Percentiles rank a stretch among this genome's conserved stretches.
These are phyloP conservation scores for Mycena citricolor DNA, from an alignment of 1,284 basidiomycete species.

Conservation along the genomic window DNA sequence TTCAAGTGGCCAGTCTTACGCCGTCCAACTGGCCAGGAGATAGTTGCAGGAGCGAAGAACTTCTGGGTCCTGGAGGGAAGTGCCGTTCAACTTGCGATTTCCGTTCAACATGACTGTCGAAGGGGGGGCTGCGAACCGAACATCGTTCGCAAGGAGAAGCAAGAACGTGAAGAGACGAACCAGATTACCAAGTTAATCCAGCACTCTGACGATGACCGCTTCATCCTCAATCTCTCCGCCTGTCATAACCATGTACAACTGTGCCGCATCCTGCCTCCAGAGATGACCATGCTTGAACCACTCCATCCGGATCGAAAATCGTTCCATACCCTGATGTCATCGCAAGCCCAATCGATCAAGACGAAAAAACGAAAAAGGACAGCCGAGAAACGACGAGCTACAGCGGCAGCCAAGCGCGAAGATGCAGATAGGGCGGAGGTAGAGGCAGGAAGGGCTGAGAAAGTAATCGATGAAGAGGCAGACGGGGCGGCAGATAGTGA, in stretches of 20 bases:
- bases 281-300: background rate
- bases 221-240: constrained; percentile 10
- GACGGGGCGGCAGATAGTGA: no score
- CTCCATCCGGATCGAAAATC: constrained; percentile 3
- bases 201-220: constrained; percentile 12
- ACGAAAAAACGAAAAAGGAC: background rate
- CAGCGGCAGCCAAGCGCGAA: background rate
- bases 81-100: constrained; percentile 4
- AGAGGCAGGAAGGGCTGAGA: no score
- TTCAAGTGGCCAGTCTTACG: constrained; percentile 8
- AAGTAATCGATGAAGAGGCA: no score
- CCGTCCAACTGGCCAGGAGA: constrained; percentile 5
- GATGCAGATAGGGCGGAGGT: no score
- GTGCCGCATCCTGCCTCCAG: constrained; percentile 1
- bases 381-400: constrained; percentile 1
- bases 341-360: background rate
- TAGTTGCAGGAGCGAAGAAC: background rate
- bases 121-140: constrained; percentile 4
- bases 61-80: background rate
- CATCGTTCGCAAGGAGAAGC: constrained; percentile 5
- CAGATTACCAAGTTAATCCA: background rate
- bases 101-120: constrained; percentile 15
- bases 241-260: constrained; percentile 10
- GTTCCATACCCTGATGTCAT: background rate
- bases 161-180: constrained; percentile 12